Percentiles rank a stretch among this genome's conserved stretches.
Evolutionary conservation across 2,329 filamentous ascomycete genomes (phyloP).

Genomic region (Phaeosphaeriaceae sp.): DNA sequence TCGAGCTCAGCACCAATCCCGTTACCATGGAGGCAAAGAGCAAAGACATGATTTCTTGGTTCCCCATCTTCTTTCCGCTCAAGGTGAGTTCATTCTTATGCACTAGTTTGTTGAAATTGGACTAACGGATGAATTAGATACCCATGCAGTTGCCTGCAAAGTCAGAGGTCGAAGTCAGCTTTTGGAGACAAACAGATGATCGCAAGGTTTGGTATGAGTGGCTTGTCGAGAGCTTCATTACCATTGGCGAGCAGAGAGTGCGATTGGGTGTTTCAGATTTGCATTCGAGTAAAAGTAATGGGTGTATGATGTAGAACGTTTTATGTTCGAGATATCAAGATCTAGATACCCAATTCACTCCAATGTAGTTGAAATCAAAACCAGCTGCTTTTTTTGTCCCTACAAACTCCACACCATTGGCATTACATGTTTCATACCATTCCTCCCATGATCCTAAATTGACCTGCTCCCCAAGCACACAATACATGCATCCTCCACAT

Average conservation of each 20-base stretch:
- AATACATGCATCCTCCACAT: no score
- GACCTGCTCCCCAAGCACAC: no score
- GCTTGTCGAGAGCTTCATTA: constrained; percentile 84
- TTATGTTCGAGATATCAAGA: no score
- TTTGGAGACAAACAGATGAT: constrained; percentile 96
- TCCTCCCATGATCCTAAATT: no score
- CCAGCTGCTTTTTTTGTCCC: no score
- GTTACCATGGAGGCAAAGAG: constrained; percentile 92
- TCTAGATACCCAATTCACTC: no score
- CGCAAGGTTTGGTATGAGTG: constrained; percentile 99
- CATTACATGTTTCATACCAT: no score
- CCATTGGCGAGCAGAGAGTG: constrained; percentile 66
- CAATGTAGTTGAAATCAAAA: no score
- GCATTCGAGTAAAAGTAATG: constrained; percentile 48
- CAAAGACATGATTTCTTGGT: constrained; percentile 99
- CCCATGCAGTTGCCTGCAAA: constrained; percentile 86
- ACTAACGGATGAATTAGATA: constrained; percentile 60
- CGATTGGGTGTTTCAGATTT: constrained; percentile 62
- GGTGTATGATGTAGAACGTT: constrained; percentile 50
- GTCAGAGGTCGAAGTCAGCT: constrained; percentile 85
- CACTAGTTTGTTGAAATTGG: neutral
- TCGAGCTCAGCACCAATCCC: constrained; percentile 92
- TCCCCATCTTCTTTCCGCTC: constrained; percentile 96
- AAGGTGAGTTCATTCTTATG: constrained; percentile 67
- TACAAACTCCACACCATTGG: no score